Conservation (phyloP, 2,329 filamentous ascomycete species). For the Epicoccum sorghinum region DNA sequence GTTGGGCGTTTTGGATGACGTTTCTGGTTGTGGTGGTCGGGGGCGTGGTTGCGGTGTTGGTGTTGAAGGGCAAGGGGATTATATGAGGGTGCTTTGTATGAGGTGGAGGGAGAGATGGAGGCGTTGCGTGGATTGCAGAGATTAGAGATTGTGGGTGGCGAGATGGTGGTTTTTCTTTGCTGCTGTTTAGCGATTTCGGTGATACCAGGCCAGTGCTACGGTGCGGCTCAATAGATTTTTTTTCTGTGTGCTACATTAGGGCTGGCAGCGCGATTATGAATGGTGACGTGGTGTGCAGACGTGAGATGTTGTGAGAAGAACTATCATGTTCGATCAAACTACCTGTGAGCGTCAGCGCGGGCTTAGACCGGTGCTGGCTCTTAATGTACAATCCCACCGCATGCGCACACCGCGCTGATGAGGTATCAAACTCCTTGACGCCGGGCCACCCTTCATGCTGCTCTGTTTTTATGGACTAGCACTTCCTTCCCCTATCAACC, state of each 20-base stretch:
- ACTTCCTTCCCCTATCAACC: too few relatives aligned
- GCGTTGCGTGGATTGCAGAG: not conserved
- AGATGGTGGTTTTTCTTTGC: not conserved
- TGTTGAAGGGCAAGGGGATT: constrained; percentile 44
- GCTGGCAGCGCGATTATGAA: not conserved
- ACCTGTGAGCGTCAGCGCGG: constrained; percentile 8
- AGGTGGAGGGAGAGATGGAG: not conserved
- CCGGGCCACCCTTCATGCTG: constrained; percentile 10
- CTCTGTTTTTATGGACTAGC: not conserved
- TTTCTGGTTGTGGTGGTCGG: constrained; percentile 54
- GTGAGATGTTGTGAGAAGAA: not conserved
- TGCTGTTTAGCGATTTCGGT: constrained; percentile 6
- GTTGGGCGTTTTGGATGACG: constrained; percentile 55
- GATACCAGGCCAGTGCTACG: constrained; percentile 13
- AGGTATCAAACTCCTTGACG: constrained; percentile 29
- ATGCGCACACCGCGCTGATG: constrained; percentile 13
- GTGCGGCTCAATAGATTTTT: constrained; percentile 6
- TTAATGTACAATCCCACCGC: constrained; percentile 22
- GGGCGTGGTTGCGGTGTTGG: constrained; percentile 54
- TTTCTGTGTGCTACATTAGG: not conserved
- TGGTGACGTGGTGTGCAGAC: not conserved
- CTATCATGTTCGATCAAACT: constrained; percentile 2
- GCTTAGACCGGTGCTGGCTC: not conserved
- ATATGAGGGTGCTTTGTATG: constrained; percentile 22
- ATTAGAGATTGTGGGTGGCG: not conserved